phyloP scores from a whole-genome alignment of 176 grass and related monocot genomes.

The Dendrocalamus sinicus region DNA sequence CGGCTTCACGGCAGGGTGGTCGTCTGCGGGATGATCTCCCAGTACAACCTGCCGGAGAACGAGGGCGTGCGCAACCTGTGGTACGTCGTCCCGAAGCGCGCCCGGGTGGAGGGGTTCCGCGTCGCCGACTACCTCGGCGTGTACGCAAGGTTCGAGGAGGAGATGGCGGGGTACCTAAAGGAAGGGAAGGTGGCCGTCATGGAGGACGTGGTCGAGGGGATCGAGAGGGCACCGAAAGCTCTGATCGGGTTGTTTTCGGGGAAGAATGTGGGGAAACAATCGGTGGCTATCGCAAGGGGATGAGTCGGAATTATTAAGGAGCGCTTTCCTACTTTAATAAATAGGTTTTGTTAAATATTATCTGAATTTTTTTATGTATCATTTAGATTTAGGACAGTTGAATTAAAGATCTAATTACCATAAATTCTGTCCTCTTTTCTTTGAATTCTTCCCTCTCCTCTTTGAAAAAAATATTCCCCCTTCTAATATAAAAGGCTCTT shows the following conservation, averaged over 20 bases:
- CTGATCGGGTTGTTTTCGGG: conserved; percentile 59
- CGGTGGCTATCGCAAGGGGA: conserved; percentile 41
- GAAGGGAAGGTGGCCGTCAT: conserved; percentile 48
- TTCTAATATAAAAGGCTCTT: no score
- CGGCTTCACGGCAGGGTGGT: conserved; percentile 59
- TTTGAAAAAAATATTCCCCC: no score
- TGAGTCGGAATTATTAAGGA: neutral
- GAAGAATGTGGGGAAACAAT: conserved; percentile 63
- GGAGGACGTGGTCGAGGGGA: conserved; percentile 60
- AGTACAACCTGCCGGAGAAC: conserved; percentile 48
- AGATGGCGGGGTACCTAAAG: conserved; percentile 44
- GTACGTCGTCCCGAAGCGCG: conserved; percentile 37
- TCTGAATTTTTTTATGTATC: no score
- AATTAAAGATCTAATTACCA: no score
- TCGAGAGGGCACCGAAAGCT: conserved; percentile 56
- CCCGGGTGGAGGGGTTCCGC: conserved; percentile 53
- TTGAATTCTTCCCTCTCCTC: no score
- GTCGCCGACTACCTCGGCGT: conserved; percentile 5
- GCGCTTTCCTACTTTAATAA: no score
- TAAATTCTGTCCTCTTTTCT: no score
- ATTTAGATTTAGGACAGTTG: no score
- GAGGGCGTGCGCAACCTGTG: conserved; percentile 53
- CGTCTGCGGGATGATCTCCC: conserved; percentile 66
- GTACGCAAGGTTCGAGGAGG: conserved; percentile 51
- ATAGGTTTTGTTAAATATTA: no score